Base-by-base conservation (phyloP, 495 filamentous ascomycete species). In the Penicillium desertorum region DNA sequence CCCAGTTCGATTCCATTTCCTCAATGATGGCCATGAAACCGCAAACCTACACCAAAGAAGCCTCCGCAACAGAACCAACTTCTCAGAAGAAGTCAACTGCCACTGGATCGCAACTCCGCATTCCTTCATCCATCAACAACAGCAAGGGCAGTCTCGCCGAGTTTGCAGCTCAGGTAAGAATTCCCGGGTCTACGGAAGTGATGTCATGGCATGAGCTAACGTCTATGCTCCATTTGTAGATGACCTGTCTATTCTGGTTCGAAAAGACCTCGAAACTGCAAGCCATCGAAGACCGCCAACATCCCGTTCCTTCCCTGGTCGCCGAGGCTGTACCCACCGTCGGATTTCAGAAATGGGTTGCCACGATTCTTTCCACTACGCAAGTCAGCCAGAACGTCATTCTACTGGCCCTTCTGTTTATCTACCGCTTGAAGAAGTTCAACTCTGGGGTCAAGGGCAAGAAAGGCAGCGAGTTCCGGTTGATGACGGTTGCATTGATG, bases 211-310 rank as follows among this genome's bases (percentile, higher is more conserved):
- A 30, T 36, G n/a, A 19, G 54, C 56, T 62, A 45, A 58, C 53
- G n/a, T 50, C 16, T 20, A 16, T 4, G 30, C 48, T 4, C 10
- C 8, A 1, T 49, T 34, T 36, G 8, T 61, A 98, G 88, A 88
- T 97, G 73, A 96, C 94, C 1, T 96, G 93, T 63, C 79, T 99
- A 29, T 97, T 99, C 76, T 99, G 95, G 95, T 99, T 98, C 66
- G 95, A 98, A 69, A 88, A 86, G n/a, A 86, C 88, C 7, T 77
- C 86, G 17, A 87, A 88, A 42, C 76, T 97, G 16, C 82, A 86
- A 56, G 74, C 78, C 49, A 87, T 94, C 45, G 89, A 93, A 68
- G 83, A 88, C 20, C 77, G 83, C 14, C 73, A 73, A n/a, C 68
- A 74, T 67, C 79, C 19, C 64, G 75, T 39, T 61, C 75, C 23